Percentiles rank a stretch among this genome's conserved stretches.
Evolutionary conservation across 192 early-diverging fungal species (phyloP).

Genomic region (Backusella westeae): DNA sequence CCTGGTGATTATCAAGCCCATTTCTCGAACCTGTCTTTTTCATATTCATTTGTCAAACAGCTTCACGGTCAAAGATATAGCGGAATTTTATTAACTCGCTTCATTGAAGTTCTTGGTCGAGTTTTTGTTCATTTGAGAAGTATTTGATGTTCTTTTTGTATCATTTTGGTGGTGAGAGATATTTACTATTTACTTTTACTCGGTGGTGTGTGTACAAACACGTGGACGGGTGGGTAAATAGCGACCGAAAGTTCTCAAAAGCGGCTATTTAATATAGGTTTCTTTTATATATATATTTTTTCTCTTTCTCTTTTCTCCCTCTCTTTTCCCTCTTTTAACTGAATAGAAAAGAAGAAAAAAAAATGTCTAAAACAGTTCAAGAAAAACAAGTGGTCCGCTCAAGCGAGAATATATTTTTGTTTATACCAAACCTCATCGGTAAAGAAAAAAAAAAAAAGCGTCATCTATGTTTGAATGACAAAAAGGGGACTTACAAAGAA

Average conservation of each 20-base stretch:
- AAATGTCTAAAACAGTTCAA: background rate
- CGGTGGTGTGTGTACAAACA: background rate
- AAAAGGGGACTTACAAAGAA: background rate
- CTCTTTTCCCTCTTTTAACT: conserved; percentile 23
- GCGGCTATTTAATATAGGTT: background rate
- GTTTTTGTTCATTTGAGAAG: no score
- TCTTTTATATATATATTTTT: background rate
- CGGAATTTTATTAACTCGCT: no score
- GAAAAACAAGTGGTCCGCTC: background rate
- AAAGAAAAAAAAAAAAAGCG: conserved; percentile 14
- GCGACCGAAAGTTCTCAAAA: background rate
- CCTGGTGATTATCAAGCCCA: no score
- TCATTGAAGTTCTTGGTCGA: no score
- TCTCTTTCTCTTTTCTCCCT: conserved; percentile 3
- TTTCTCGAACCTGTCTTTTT: no score
- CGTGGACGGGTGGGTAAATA: background rate
- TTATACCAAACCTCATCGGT: conserved; percentile 79
- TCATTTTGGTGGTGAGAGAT: no score
- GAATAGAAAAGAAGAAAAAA: background rate
- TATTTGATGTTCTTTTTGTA: no score
- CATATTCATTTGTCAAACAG: no score
- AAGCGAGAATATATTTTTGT: conserved; percentile 67
- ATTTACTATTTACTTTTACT: background rate
- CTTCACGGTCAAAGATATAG: no score
- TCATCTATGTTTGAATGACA: background rate